phyloP scores from a whole-genome alignment of 257 asterid genomes.

The Apocynum venetum region DNA sequence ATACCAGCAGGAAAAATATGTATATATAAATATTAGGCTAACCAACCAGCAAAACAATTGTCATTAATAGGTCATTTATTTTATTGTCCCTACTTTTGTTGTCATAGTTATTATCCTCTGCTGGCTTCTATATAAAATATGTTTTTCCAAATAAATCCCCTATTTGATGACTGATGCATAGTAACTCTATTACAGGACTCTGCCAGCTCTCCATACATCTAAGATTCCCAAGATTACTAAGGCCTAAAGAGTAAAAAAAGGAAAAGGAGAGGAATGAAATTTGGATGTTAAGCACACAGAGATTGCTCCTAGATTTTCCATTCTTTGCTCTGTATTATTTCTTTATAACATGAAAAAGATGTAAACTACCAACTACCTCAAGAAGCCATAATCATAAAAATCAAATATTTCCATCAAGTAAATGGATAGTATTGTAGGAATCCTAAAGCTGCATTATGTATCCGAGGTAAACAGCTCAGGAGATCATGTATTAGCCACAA shows the following conservation, averaged over 20 bases:
- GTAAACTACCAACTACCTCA: neutral
- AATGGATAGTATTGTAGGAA: neutral
- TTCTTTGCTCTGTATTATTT: neutral
- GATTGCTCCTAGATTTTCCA: neutral
- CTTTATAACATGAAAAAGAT: neutral
- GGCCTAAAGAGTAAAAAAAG: neutral
- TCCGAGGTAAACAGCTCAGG: neutral
- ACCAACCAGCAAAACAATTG: neutral
- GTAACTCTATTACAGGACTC: neutral
- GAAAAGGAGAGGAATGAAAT: neutral
- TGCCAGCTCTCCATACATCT: neutral
- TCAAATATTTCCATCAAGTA: neutral
- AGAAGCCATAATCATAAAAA: neutral
- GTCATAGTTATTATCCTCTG: neutral
- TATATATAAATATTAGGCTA: neutral
- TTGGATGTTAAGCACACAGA: neutral
- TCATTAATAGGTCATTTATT: neutral
- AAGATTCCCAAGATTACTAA: conserved; percentile 1
- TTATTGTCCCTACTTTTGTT: neutral
- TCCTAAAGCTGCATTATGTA: neutral
- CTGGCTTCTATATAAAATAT: neutral
- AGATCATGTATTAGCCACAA: neutral
- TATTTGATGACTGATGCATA: neutral
- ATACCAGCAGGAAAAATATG: neutral
- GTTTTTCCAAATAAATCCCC: neutral